These are phyloP conservation scores for Beauveria varroae DNA, from an alignment of 2,329 filamentous ascomycete genomes.

Conservation along the genomic window DNA sequence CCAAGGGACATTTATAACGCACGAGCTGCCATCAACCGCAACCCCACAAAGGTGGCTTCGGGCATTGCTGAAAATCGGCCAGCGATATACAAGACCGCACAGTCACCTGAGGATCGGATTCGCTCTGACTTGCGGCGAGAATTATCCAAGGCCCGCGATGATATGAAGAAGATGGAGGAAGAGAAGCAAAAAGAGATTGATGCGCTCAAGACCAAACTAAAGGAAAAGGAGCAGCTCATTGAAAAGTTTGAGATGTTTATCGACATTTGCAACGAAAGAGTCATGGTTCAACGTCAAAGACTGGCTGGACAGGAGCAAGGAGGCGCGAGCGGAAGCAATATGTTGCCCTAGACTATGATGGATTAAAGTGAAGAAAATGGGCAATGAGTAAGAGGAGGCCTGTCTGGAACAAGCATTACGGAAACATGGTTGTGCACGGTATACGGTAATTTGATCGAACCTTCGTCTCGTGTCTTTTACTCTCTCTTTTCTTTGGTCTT, in stretches of 20 bases:
- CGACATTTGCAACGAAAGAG: conserved; percentile 59
- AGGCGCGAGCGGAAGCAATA: background rate
- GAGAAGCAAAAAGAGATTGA: conserved; percentile 52
- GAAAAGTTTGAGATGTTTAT: conserved; percentile 62
- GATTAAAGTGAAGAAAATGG: background rate
- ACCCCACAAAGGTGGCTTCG: conserved; percentile 53
- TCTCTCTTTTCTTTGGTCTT: background rate
- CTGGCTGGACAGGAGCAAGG: conserved; percentile 27
- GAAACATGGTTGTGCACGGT: background rate
- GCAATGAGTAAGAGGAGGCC: background rate
- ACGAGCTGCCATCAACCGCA: conserved; percentile 57
- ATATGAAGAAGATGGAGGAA: conserved; percentile 46
- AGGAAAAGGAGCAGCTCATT: conserved; percentile 56
- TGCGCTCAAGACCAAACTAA: conserved; percentile 49
- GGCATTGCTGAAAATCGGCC: conserved; percentile 54
- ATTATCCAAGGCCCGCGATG: conserved; percentile 50
- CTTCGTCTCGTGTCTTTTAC: background rate
- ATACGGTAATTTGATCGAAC: background rate
- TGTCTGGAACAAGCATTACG: background rate
- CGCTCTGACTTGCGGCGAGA: conserved; percentile 54
- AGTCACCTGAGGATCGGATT: conserved; percentile 57
- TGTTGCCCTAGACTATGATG: background rate
- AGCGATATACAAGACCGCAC: conserved; percentile 58
- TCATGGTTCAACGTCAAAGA: conserved; percentile 54
- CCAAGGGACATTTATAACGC: conserved; percentile 62